Conservation (phyloP, 2,329 filamentous ascomycete genomes). For the Stromatinia cepivora region DNA sequence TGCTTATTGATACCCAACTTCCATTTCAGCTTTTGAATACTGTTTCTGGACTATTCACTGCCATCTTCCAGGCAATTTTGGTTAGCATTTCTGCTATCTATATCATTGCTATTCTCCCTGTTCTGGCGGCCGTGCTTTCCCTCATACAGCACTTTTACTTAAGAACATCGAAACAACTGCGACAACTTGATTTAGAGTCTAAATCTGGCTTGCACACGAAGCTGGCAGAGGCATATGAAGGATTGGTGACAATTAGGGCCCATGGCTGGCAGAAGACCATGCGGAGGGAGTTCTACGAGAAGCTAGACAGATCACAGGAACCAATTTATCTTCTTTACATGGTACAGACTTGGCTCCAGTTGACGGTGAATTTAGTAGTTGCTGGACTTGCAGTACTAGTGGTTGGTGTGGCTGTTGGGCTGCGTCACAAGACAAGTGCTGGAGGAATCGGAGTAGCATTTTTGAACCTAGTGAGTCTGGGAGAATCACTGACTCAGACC, state of each 20-base stretch:
- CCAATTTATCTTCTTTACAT: constrained; percentile 58
- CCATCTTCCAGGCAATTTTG: constrained; percentile 26
- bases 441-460: constrained; percentile 31
- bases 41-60: constrained; percentile 45
- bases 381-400: constrained; percentile 32
- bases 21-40: constrained; percentile 45
- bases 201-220: constrained; percentile 47
- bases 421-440: constrained; percentile 26
- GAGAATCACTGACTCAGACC: constrained; percentile 22
- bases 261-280: constrained; percentile 20
- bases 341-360: constrained; percentile 57
- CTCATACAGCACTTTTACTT: constrained; percentile 46
- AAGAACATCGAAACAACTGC: constrained; percentile 48
- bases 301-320: constrained; percentile 52
- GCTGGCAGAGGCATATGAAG: constrained; percentile 47
- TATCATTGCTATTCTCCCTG: constrained; percentile 9
- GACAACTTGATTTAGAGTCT: constrained; percentile 48
- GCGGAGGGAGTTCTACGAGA: constrained; percentile 42
- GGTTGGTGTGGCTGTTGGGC: constrained; percentile 28
- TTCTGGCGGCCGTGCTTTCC: constrained; percentile 17
- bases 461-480: constrained; percentile 30
- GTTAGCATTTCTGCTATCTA: background rate
- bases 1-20: background rate
- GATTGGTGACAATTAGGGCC: constrained; percentile 47
- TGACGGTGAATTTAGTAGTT: constrained; percentile 52